Base-by-base conservation (phyloP, 1,139 yeast genomes). In the Taphrina pruni region DNA sequence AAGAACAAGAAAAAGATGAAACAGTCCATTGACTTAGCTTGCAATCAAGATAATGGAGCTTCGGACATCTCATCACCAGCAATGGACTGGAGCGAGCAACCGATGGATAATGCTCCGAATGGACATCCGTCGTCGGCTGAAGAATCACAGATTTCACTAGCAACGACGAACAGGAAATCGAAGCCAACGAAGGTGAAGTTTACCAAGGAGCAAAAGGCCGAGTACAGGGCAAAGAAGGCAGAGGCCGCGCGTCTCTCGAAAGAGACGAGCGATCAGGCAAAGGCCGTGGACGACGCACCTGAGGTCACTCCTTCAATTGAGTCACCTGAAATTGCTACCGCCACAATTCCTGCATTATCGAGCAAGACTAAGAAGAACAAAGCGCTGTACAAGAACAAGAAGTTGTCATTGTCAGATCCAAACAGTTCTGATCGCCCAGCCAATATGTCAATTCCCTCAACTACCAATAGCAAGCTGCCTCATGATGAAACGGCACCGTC, bases 1-100 rank as follows among this genome's bases (percentile, higher is more conserved):
- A 35, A 38, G 20, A 54, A 54, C n/a, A 54, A 54, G 45, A 54
- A 54, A 43, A 54, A 54, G 45, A 54, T 35, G 58, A 17, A 26
- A 11, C 32, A 11, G 6, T 21, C 36, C 5, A 45, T n/a, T n/a
- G 48, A 45, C 9, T n/a, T 21, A 50, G 54, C 54, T 26, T 14
- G 17, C 20, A 45, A 45, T 14, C 21, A 45, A 12, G 20, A 12
- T 14, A 21, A 4, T n/a, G 8, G n/a, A 8, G 8, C 4, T 32
- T 8, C 54, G 36, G 6, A 7, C 36, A 11, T 11, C 8, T n/a
- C 36, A 26, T 2, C 36, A 11, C 54, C 54, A 17, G 36, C 54
- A 21, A 8, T 50, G 36, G 36, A 50, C 5, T 21, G 36, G 54
- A 21, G 36, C 12, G 36, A 50, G 36, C 54, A 50, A 21, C n/a